phyloP scores from a whole-genome alignment of 257 asterid genomes.

The Fraxinus cuspidata region DNA sequence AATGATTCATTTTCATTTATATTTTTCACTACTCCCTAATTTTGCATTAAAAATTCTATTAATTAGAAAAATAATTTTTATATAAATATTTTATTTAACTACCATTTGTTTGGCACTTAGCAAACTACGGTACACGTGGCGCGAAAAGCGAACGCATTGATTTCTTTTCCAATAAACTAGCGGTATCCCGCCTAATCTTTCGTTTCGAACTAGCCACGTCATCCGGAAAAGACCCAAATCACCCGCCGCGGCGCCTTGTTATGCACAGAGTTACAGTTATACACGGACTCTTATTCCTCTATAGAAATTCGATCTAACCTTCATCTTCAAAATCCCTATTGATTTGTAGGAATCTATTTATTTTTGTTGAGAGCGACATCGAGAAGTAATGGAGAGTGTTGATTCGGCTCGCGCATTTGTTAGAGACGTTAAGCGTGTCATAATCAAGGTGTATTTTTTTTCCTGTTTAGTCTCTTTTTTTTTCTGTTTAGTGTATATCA shows the following conservation, averaged over 20 bases:
- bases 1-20: too few relatives aligned
- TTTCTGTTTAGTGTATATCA: background rate
- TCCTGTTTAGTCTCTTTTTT: background rate
- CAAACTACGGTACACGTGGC: background rate
- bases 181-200: background rate
- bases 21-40: too few relatives aligned
- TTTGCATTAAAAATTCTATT: background rate
- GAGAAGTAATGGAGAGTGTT: slow-evolving; percentile 29
- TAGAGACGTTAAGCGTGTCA: slow-evolving; percentile 49
- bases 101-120: background rate
- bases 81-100: background rate
- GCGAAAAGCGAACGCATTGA: background rate
- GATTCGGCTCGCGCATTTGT: slow-evolving; percentile 55
- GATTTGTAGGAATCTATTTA: background rate
- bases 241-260: background rate
- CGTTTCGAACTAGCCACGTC: background rate
- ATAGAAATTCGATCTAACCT: background rate
- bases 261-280: background rate
- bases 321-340: background rate
- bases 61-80: background rate
- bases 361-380: background rate
- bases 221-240: background rate
- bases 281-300: background rate
- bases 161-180: background rate
- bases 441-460: slow-evolving; percentile 39